These are phyloP conservation scores for Pyracantha coccinea DNA, from an alignment of 331 rosid species.

Conservation along the genomic window DNA sequence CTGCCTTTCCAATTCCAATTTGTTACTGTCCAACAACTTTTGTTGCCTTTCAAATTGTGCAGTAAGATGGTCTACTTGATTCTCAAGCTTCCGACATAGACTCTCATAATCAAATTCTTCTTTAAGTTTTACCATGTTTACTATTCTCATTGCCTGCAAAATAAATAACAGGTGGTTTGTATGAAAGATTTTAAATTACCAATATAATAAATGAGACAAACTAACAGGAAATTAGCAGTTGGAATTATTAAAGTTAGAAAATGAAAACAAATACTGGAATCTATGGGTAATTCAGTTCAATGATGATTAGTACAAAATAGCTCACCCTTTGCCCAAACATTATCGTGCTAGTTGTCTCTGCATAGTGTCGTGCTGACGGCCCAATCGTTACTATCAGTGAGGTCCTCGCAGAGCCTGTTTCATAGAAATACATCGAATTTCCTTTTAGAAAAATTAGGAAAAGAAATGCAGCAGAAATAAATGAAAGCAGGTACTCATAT, in stretches of 20 bases:
- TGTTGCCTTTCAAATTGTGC: constrained; percentile 57
- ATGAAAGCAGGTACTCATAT: not conserved
- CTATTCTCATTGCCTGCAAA: constrained; percentile 60
- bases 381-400: constrained; percentile 63
- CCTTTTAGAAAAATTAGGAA: not conserved
- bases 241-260: not conserved
- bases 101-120: constrained; percentile 68
- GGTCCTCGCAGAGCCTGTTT: constrained; percentile 68
- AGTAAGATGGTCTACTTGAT: constrained; percentile 55
- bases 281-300: not conserved
- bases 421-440: not conserved
- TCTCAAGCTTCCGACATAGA: constrained; percentile 62
- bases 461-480: not conserved
- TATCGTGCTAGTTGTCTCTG: constrained; percentile 59
- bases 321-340: constrained; percentile 74
- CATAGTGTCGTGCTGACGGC: constrained; percentile 44
- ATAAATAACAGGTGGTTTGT: not conserved
- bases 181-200: not conserved
- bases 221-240: not conserved
- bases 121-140: constrained; percentile 52
- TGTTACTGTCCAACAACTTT: constrained; percentile 41
- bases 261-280: not conserved
- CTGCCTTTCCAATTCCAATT: constrained; percentile 32
- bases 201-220: not conserved
- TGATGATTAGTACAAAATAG: not conserved